phyloP scores from a whole-genome alignment of 2,329 filamentous ascomycete species.

The Penicillium sp. region DNA sequence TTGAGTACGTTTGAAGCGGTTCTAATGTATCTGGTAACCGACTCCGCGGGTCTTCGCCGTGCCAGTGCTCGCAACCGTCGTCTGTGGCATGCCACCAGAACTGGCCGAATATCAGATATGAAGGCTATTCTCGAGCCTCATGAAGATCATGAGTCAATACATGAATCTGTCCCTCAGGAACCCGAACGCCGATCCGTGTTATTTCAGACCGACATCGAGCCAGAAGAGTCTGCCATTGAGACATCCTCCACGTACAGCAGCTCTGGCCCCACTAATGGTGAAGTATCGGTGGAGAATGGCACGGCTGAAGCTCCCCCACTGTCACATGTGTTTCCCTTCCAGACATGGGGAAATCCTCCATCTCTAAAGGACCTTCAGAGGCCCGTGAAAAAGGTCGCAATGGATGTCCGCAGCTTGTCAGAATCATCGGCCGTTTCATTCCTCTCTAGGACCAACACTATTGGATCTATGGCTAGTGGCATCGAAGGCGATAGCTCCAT shows the following conservation, averaged over 20 bases:
- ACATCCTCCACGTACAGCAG: slow-evolving; percentile 22
- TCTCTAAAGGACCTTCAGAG: slow-evolving; percentile 44
- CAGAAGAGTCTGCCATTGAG: slow-evolving; percentile 19
- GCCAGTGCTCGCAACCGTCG: slow-evolving; percentile 80
- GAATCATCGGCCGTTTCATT: slow-evolving; percentile 79
- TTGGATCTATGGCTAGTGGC: slow-evolving; percentile 65
- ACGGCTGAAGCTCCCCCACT: slow-evolving; percentile 43
- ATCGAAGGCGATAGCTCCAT: slow-evolving; percentile 83
- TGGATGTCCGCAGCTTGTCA: slow-evolving; percentile 85
- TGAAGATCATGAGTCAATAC: slow-evolving; percentile 39
- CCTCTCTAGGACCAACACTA: slow-evolving; percentile 69
- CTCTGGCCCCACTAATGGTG: slow-evolving; percentile 16
- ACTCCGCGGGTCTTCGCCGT: slow-evolving; percentile 73
- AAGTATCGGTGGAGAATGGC: slow-evolving; percentile 11
- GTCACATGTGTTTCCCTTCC: slow-evolving; percentile 87
- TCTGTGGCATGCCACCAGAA: slow-evolving; percentile 78
- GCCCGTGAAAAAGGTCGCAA: slow-evolving; percentile 70
- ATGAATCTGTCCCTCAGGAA: slow-evolving; percentile 37
- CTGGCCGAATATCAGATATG: slow-evolving; percentile 69
- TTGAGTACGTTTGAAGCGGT: slow-evolving; percentile 95
- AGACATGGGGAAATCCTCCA: slow-evolving; percentile 52
- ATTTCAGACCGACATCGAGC: slow-evolving; percentile 33
- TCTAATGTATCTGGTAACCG: slow-evolving; percentile 74
- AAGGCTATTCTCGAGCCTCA: slow-evolving; percentile 73
- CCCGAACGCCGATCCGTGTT: slow-evolving; percentile 26